Evolutionary conservation across 2,329 filamentous ascomycete genomes (phyloP).

Genomic region (Fusarium sp.): DNA sequence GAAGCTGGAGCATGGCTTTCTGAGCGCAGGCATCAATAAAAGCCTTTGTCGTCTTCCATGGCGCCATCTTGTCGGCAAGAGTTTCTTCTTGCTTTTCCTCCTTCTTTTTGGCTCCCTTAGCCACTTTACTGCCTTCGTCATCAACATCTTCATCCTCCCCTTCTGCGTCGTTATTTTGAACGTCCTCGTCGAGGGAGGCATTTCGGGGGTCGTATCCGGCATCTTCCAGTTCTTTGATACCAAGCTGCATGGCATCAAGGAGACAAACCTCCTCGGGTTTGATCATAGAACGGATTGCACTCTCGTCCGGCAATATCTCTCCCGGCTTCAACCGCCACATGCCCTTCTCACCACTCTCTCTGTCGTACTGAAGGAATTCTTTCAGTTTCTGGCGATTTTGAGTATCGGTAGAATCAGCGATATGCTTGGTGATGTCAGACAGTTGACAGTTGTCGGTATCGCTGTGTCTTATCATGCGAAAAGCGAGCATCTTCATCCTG

Average conservation of each 20-base stretch:
- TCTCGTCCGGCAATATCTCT: slow-evolving; percentile 84
- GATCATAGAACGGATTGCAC: slow-evolving; percentile 87
- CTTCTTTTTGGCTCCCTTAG: slow-evolving; percentile 60
- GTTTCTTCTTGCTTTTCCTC: slow-evolving; percentile 74
- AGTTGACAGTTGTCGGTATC: slow-evolving; percentile 78
- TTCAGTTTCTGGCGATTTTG: slow-evolving; percentile 98
- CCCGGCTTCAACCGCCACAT: slow-evolving; percentile 83
- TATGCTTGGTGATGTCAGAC: slow-evolving; percentile 90
- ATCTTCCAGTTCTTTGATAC: slow-evolving; percentile 90
- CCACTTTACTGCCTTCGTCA: slow-evolving; percentile 59
- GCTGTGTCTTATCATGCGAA: slow-evolving; percentile 86
- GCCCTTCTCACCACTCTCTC: slow-evolving; percentile 79
- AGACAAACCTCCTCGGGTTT: slow-evolving; percentile 96
- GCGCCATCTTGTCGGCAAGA: slow-evolving; percentile 89
- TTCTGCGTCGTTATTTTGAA: slow-evolving; percentile 74
- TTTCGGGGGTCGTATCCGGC: slow-evolving; percentile 84
- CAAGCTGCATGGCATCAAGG: slow-evolving; percentile 96
- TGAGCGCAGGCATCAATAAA: slow-evolving; percentile 94
- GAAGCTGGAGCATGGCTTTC: slow-evolving; percentile 96
- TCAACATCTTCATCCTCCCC: slow-evolving; percentile 68
- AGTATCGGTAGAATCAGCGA: slow-evolving; percentile 92
- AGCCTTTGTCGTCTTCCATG: slow-evolving; percentile 97
- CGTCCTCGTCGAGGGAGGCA: slow-evolving; percentile 74
- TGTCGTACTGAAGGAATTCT: slow-evolving; percentile 93
- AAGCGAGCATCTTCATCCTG: slow-evolving; percentile 95